Conservation (phyloP, 2,329 filamentous ascomycete species). For the Trichoderma polysporum region DNA sequence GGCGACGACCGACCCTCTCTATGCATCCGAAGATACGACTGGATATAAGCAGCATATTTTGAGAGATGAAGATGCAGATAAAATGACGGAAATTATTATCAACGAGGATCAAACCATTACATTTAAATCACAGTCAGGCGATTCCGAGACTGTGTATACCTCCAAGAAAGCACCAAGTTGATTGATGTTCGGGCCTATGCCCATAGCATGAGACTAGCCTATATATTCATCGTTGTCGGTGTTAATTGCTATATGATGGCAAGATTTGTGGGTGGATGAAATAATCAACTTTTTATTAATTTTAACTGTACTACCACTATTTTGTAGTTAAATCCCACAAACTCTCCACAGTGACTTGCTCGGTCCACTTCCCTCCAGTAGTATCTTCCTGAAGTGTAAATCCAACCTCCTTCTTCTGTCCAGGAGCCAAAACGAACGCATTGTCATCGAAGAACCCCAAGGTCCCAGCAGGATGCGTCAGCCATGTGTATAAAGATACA, state of each 20-base stretch:
- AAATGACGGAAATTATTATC: not conserved
- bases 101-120: not conserved
- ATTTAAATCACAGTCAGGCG: not conserved
- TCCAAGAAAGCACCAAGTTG: not conserved
- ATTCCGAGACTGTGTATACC: not conserved
- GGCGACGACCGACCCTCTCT: not conserved
- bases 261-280: not conserved
- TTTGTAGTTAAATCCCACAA: slow-evolving; percentile 23
- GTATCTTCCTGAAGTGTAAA: slow-evolving; percentile 22
- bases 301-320: not conserved
- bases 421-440: slow-evolving; percentile 22
- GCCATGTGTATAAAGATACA: slow-evolving; percentile 24
- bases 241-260: not conserved
- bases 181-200: not conserved
- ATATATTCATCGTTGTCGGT: not conserved
- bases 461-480: slow-evolving; percentile 22
- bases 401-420: slow-evolving; percentile 22
- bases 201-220: not conserved
- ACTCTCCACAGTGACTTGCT: slow-evolving; percentile 23
- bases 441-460: slow-evolving; percentile 26
- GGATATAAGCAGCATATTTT: not conserved
- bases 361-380: slow-evolving; percentile 19
- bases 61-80: not conserved
- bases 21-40: not conserved
- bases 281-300: not conserved